Conservation (phyloP, 805 yeast species). For the Candida saitoana region DNA sequence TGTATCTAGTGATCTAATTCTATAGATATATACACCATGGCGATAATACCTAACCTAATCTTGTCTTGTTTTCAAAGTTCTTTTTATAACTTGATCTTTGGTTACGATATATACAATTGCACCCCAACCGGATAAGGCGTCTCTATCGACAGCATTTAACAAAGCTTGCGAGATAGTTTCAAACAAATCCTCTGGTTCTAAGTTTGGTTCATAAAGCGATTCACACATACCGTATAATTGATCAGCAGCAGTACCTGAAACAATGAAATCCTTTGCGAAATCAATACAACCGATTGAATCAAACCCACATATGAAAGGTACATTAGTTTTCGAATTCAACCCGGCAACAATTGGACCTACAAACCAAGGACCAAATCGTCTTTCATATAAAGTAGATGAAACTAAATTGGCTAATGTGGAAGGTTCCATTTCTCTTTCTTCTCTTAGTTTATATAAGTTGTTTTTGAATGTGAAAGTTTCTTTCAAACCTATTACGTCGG, state of each 20-base stretch:
- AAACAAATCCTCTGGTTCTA: conserved; percentile 92
- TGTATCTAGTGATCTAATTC: background rate
- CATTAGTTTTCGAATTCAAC: conserved; percentile 69
- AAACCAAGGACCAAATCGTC: conserved; percentile 93
- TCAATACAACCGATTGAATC: conserved; percentile 97
- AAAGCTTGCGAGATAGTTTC: conserved; percentile 94
- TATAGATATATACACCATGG: background rate
- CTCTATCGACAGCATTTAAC: conserved; percentile 93
- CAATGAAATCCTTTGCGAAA: conserved; percentile 89
- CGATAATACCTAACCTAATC: conserved; percentile 49
- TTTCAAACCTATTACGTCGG: conserved; percentile 84
- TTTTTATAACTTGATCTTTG: conserved; percentile 84
- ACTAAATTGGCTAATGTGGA: conserved; percentile 89
- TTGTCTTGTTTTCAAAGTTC: conserved; percentile 90
- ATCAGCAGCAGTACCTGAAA: conserved; percentile 94
- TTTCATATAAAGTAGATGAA: conserved; percentile 83
- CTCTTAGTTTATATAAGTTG: conserved; percentile 83
- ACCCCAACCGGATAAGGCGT: conserved; percentile 98
- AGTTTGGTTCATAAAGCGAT: conserved; percentile 85
- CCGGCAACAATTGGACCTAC: conserved; percentile 98
- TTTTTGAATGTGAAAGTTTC: conserved; percentile 82
- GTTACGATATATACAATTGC: conserved; percentile 90
- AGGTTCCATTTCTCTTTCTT: conserved; percentile 91
- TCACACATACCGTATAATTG: conserved; percentile 99
- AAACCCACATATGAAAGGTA: conserved; percentile 92